phyloP scores from a whole-genome alignment of 2,329 filamentous ascomycete genomes.

The Chlorencoelia australis region DNA sequence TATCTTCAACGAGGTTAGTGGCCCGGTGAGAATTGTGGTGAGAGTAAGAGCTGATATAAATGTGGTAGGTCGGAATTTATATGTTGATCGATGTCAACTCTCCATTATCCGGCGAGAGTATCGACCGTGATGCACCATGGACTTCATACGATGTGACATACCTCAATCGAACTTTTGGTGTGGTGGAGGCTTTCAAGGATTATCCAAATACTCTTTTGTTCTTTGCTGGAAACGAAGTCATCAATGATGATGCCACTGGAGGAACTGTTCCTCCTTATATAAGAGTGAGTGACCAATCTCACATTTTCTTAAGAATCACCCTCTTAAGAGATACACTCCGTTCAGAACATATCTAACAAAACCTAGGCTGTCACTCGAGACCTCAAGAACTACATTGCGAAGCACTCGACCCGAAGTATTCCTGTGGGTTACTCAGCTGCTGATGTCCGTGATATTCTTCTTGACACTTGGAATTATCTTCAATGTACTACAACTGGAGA shows the following conservation, averaged over 20 bases:
- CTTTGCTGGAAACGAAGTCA: slow-evolving; percentile 74
- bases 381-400: slow-evolving; percentile 71
- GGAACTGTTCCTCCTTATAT: slow-evolving; percentile 56
- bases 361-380: slow-evolving; percentile 64
- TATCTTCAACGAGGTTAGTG: slow-evolving; percentile 49
- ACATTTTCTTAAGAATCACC: neutral
- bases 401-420: slow-evolving; percentile 55
- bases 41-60: too few relatives aligned
- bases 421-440: slow-evolving; percentile 75
- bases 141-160: slow-evolving; percentile 49
- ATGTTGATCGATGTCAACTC: slow-evolving; percentile 62
- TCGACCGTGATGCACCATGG: slow-evolving; percentile 46
- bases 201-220: slow-evolving; percentile 61
- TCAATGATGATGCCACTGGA: slow-evolving; percentile 54
- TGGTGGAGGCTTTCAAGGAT: slow-evolving; percentile 56
- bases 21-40: slow-evolving; percentile 13
- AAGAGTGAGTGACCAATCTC: slow-evolving; percentile 28
- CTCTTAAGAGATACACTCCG: too few relatives aligned
- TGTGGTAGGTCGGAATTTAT: slow-evolving; percentile 46
- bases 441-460: slow-evolving; percentile 62
- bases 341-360: slow-evolving; percentile 16
- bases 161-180: slow-evolving; percentile 55
- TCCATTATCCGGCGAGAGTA: slow-evolving; percentile 46
- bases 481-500: slow-evolving; percentile 50
- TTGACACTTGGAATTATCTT: slow-evolving; percentile 68